phyloP scores from a whole-genome alignment of 441 rosid genomes.

The Erodium texanum region DNA sequence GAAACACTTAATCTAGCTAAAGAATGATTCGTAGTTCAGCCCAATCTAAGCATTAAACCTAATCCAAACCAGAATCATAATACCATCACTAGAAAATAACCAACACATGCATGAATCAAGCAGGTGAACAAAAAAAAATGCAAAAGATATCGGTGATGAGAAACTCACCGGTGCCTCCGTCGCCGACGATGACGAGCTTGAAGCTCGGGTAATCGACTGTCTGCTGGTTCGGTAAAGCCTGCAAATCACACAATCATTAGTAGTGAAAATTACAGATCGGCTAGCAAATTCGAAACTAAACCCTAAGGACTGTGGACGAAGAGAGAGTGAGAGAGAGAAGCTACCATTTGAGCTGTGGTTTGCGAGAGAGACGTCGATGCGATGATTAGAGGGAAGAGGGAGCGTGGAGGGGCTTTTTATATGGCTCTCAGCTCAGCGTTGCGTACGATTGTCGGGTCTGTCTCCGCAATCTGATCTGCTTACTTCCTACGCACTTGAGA shows the following conservation, averaged over 20 bases:
- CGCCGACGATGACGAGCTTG: neutral
- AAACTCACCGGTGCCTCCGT: neutral
- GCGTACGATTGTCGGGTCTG: too few species aligned
- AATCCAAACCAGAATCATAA: too few species aligned
- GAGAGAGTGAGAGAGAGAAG: neutral
- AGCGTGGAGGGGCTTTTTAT: neutral
- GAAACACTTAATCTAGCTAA: too few species aligned
- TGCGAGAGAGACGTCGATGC: neutral
- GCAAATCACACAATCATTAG: neutral
- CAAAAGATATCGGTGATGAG: neutral
- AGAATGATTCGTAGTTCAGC: too few species aligned
- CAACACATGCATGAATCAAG: neutral
- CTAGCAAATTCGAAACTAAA: neutral
- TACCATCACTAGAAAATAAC: too few species aligned
- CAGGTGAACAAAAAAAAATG: too few species aligned
- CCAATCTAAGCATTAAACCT: too few species aligned
- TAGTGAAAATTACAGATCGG: neutral
- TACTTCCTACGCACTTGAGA: neutral
- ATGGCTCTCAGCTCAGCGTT: conserved; percentile 16
- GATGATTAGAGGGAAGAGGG: neutral
- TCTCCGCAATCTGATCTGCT: conserved; percentile 38
- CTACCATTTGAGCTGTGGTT: neutral
- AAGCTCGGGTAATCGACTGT: neutral
- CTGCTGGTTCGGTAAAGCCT: neutral
- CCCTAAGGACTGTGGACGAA: too few species aligned